phyloP scores from a whole-genome alignment of 805 yeast genomes.

The Candida easanensis region DNA sequence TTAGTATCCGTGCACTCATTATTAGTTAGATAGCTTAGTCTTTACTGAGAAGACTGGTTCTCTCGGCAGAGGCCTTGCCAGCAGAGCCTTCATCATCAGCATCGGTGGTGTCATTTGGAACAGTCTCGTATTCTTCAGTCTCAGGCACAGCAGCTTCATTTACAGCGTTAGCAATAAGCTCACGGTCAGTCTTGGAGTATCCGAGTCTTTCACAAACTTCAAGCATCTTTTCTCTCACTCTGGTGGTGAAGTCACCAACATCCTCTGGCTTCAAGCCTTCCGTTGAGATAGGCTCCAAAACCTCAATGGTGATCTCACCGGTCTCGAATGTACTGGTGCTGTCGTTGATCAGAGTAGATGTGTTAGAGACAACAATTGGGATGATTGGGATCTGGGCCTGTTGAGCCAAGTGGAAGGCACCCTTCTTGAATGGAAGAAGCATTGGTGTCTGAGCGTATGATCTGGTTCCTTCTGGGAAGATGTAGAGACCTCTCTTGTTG shows the following conservation, averaged over 20 bases:
- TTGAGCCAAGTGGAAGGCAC: conserved; percentile 96
- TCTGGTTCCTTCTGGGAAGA: conserved; percentile 98
- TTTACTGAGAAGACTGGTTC: conserved; percentile 26
- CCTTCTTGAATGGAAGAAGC: conserved; percentile 89
- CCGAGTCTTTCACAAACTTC: conserved; percentile 35
- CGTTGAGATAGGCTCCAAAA: conserved; percentile 78
- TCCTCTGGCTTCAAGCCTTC: conserved; percentile 68
- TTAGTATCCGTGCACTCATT: not conserved
- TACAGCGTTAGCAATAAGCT: conserved; percentile 29
- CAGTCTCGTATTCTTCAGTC: conserved; percentile 19
- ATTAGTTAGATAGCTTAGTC: conserved; percentile 1
- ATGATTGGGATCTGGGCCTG: conserved; percentile 88
- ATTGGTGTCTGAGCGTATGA: conserved; percentile 68
- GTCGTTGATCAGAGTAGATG: conserved; percentile 67
- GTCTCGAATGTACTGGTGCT: conserved; percentile 60
- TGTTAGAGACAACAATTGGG: conserved; percentile 86
- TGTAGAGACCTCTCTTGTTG: conserved; percentile 72
- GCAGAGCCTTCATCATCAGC: conserved; percentile 4
- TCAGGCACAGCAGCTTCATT: not conserved
- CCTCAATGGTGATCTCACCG: conserved; percentile 77
- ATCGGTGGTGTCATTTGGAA: conserved; percentile 22
- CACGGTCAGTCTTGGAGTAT: conserved; percentile 33
- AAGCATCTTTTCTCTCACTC: conserved; percentile 59
- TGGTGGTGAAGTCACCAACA: conserved; percentile 55
- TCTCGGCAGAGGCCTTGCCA: conserved; percentile 19